Evolutionary conservation across 768 basidiomycete genomes (phyloP).

Genomic region (Podaxis rugospora): DNA sequence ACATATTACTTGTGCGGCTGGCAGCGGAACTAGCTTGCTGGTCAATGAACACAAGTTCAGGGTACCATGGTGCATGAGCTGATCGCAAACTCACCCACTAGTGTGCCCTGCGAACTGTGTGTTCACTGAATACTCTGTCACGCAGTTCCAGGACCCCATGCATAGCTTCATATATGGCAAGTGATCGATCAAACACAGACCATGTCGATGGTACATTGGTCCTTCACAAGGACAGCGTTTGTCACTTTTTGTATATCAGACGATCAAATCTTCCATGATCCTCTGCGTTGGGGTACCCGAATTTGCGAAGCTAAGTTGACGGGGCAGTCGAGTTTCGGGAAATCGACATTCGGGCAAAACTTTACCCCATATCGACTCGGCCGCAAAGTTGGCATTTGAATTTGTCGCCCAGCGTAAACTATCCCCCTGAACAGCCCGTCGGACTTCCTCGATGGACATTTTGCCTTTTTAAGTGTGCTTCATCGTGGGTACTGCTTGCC

Average conservation of each 20-base stretch:
- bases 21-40: too few relatives aligned
- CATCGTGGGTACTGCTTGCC: constrained; percentile 7
- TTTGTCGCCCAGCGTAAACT: neutral
- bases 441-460: constrained; percentile 10
- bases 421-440: neutral
- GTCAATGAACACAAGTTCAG: too few relatives aligned
- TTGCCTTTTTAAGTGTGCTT: constrained; percentile 11
- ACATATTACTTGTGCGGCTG: too few relatives aligned
- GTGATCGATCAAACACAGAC: too few relatives aligned
- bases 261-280: neutral
- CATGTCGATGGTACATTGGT: too few relatives aligned
- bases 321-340: neutral
- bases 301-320: neutral
- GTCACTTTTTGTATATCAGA: neutral
- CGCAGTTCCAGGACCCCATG: too few relatives aligned
- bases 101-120: too few relatives aligned
- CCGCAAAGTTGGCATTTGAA: neutral
- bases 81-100: too few relatives aligned
- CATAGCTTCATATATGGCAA: too few relatives aligned
- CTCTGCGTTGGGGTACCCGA: neutral
- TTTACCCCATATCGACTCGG: constrained; percentile 4
- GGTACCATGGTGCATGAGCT: too few relatives aligned
- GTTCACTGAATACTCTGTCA: too few relatives aligned
- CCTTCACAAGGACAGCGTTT: neutral
- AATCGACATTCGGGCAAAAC: neutral